Evolutionary conservation across 805 yeast species (phyloP).

Genomic region (Saccharomyces kudriavzevii): DNA sequence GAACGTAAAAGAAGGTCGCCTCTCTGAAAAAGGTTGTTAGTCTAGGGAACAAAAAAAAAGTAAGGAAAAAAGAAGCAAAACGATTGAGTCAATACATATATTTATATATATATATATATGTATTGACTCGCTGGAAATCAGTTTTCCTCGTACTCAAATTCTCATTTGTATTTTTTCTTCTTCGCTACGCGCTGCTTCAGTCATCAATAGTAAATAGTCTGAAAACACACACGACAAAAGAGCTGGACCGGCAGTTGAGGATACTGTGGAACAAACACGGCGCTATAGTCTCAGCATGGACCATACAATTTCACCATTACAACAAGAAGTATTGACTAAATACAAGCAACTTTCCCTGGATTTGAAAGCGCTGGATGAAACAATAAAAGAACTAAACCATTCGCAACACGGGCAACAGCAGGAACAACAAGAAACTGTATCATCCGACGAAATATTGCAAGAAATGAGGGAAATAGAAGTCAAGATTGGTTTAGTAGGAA

Average conservation of each 20-base stretch:
- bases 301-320: constrained; percentile 24
- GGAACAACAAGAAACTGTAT: constrained; percentile 3
- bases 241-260: background rate
- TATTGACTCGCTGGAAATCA: background rate
- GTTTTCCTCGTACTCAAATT: background rate
- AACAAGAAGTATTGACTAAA: constrained; percentile 24
- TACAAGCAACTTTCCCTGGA: constrained; percentile 24
- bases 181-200: background rate
- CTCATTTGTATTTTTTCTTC: background rate
- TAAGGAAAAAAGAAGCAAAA: background rate
- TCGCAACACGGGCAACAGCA: constrained; percentile 3
- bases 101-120: background rate
- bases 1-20: constrained; percentile 1
- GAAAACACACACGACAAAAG: background rate
- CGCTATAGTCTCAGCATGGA: constrained; percentile 7
- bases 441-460: constrained; percentile 35
- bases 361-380: constrained; percentile 23
- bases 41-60: background rate
- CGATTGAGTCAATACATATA: background rate
- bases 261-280: background rate
- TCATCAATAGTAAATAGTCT: background rate
- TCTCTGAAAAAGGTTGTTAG: background rate
- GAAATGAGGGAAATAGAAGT: constrained; percentile 54
- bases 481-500: constrained; percentile 56
- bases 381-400: constrained; percentile 20